phyloP scores from a whole-genome alignment of 305 asterid genomes.

The Stenogyne calaminthoides region DNA sequence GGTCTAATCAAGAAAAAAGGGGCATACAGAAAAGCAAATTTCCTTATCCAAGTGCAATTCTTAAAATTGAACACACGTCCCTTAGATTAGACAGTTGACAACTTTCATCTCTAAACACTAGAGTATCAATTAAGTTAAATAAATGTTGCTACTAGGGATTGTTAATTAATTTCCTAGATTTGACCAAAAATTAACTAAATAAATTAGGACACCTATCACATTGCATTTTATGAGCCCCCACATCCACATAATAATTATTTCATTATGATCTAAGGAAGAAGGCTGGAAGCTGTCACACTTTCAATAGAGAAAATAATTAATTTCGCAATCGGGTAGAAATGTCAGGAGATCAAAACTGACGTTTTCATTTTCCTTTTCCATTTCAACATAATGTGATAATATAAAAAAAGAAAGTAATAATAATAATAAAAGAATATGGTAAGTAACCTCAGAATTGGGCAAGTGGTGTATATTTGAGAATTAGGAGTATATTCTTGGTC shows the following conservation, averaged over 20 bases:
- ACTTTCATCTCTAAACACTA: not conserved
- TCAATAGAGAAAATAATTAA: slow-evolving; percentile 1
- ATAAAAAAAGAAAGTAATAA: not conserved
- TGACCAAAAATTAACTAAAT: slow-evolving; percentile 24
- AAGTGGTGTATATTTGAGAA: no score
- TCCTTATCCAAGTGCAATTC: not conserved
- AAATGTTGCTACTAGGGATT: not conserved
- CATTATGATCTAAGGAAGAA: not conserved
- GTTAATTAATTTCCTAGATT: not conserved
- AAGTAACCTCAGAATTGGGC: no score
- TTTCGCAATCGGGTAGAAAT: not conserved
- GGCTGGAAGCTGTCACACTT: slow-evolving; percentile 20
- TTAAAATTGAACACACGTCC: not conserved
- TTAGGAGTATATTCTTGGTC: no score
- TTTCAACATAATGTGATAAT: not conserved
- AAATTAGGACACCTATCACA: slow-evolving; percentile 18
- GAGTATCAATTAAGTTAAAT: slow-evolving; percentile 14
- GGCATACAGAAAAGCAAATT: not conserved
- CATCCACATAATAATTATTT: not conserved
- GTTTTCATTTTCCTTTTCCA: not conserved
- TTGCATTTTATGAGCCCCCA: not conserved
- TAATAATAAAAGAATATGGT: not conserved
- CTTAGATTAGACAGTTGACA: not conserved
- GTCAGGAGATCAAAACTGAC: not conserved
- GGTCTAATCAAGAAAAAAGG: not conserved